These are phyloP conservation scores for Arctium lappa DNA, from an alignment of 129 eudicot species.

Conservation along the genomic window DNA sequence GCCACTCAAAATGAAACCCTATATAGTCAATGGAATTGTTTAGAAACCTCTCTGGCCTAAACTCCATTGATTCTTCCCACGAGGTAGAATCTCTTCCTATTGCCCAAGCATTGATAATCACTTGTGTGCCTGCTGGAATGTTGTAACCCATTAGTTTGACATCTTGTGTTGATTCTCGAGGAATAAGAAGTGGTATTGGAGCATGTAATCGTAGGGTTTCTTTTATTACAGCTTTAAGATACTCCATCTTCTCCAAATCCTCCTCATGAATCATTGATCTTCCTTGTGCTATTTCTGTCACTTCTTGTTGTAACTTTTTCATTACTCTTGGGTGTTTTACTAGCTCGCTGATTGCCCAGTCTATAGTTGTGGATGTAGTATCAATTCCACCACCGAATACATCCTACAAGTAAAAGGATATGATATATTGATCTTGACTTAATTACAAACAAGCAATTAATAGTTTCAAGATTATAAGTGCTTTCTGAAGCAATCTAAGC, in stretches of 20 bases:
- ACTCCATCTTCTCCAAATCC: not conserved
- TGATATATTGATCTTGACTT: not conserved
- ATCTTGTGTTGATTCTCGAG: slow-evolving; percentile 2
- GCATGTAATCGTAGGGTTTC: slow-evolving; percentile 4
- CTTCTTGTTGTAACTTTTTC: slow-evolving; percentile 18
- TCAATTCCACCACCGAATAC: slow-evolving; percentile 11
- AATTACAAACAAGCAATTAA: not conserved
- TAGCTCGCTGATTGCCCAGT: slow-evolving; percentile 15
- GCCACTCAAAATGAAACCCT: slow-evolving; percentile 1
- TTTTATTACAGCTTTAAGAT: slow-evolving; percentile 19
- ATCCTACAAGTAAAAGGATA: not conserved
- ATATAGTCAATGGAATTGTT: slow-evolving; percentile 2
- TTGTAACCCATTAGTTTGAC: not conserved
- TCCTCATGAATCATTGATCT: not conserved
- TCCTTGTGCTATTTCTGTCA: not conserved
- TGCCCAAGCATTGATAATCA: slow-evolving; percentile 9
- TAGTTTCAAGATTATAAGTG: too few relatives aligned
- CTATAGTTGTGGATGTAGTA: not conserved
- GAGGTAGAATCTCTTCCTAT: not conserved
- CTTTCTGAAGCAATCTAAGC: too few relatives aligned
- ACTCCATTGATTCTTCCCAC: slow-evolving; percentile 15
- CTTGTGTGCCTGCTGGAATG: not conserved
- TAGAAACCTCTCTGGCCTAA: not conserved
- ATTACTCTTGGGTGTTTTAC: slow-evolving; percentile 15
- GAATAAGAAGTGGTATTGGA: slow-evolving; percentile 4